Conservation (phyloP, 116 monocot species). For the Trichopus zeylanicus region DNA sequence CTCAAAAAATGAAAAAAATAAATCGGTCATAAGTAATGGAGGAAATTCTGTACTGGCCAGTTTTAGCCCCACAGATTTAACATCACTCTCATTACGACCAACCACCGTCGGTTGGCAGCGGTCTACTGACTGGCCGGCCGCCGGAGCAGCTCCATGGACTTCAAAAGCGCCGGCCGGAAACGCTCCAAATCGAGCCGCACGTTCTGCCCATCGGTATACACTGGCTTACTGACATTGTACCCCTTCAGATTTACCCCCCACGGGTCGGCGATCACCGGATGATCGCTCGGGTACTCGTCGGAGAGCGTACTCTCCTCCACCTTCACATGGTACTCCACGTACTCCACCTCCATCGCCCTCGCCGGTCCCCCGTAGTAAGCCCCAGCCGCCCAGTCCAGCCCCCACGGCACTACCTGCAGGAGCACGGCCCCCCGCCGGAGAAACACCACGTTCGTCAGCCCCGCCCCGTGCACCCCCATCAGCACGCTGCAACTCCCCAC, state of each 20-base stretch:
- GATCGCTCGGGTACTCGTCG: slow-evolving; percentile 40
- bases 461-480: slow-evolving; percentile 76
- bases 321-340: slow-evolving; percentile 46
- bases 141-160: slow-evolving; percentile 16
- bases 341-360: slow-evolving; percentile 37
- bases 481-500: slow-evolving; percentile 35
- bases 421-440: slow-evolving; percentile 39
- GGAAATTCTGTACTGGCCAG: too few relatives aligned
- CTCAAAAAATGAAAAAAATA: too few relatives aligned
- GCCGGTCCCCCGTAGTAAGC: slow-evolving; percentile 41
- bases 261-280: slow-evolving; percentile 55
- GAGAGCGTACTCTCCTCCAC: slow-evolving; percentile 61
- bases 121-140: too few relatives aligned
- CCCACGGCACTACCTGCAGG: slow-evolving; percentile 69
- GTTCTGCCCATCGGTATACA: slow-evolving; percentile 51
- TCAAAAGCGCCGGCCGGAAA: slow-evolving; percentile 19
- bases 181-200: slow-evolving; percentile 28
- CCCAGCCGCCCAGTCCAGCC: slow-evolving; percentile 51
- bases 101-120: too few relatives aligned
- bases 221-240: slow-evolving; percentile 28
- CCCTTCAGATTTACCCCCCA: slow-evolving; percentile 25
- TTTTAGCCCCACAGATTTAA: too few relatives aligned
- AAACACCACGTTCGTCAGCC: slow-evolving; percentile 69
- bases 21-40: too few relatives aligned
- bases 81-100: too few relatives aligned